A percentile compares a stretch with the other conserved stretches of the same genome.
phyloP scores from a whole-genome alignment of 2,329 filamentous ascomycete species.

The Fusarium aywerte region DNA sequence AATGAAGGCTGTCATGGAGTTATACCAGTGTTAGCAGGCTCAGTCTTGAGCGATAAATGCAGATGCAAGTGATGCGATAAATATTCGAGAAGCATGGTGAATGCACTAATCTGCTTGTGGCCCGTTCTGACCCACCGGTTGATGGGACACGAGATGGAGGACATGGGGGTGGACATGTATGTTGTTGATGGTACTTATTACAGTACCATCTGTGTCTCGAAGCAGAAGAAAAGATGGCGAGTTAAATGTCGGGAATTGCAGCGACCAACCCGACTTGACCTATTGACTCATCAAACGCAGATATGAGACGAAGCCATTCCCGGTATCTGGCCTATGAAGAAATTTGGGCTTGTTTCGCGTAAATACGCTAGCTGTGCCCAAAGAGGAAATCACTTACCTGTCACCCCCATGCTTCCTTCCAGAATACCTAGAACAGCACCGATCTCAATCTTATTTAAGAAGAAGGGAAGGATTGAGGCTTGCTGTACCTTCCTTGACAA shows the following conservation, averaged over 20 bases:
- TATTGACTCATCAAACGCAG: neutral
- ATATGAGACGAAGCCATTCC: neutral
- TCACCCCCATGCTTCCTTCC: constrained; percentile 18
- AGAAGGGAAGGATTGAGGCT: neutral
- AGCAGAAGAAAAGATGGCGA: neutral
- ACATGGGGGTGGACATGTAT: neutral
- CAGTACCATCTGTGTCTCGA: too few relatives aligned
- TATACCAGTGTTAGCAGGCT: neutral
- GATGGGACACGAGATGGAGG: constrained; percentile 18
- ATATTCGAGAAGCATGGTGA: constrained; percentile 6
- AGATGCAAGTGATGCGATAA: constrained; percentile 11
- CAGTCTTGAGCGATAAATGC: neutral
- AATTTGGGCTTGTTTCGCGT: constrained; percentile 2
- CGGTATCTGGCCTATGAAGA: neutral
- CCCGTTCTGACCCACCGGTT: constrained; percentile 15
- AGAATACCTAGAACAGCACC: constrained; percentile 15
- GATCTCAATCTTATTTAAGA: constrained; percentile 1
- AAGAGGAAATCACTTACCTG: constrained; percentile 19
- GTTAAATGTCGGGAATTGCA: neutral
- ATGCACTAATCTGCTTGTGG: constrained; percentile 17
- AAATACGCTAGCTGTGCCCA: neutral
- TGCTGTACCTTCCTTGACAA: neutral
- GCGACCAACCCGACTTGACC: neutral
- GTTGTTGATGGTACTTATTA: too few relatives aligned
- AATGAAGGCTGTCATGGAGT: neutral